Evolutionary conservation across 495 filamentous ascomycete genomes (phyloP).

Genomic region (Penicillium argentinense): DNA sequence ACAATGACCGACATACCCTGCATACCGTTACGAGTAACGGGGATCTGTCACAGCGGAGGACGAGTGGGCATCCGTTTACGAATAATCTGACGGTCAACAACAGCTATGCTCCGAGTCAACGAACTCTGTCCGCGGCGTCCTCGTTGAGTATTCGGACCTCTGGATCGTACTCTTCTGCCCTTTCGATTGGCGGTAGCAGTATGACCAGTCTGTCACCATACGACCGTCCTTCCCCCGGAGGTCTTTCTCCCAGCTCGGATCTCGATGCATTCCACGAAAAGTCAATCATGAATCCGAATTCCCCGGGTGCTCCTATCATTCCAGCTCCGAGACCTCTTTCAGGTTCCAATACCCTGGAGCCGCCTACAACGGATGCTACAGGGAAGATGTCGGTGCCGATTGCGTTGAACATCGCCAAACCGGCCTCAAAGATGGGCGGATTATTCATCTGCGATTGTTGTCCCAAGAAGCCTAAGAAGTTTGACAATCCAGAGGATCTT

Average conservation of each 20-base stretch:
- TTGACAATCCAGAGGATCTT: conserved; percentile 81
- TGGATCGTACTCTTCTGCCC: conserved; percentile 71
- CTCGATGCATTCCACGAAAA: conserved; percentile 47
- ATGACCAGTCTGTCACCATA: conserved; percentile 71
- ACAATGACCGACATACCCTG: conserved; percentile 62
- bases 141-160: conserved; percentile 65
- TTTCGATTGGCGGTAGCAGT: conserved; percentile 68
- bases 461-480: conserved; percentile 98
- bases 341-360: conserved; percentile 28
- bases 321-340: conserved; percentile 18
- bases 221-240: conserved; percentile 71
- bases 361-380: conserved; percentile 26
- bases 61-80: conserved; percentile 56
- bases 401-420: conserved; percentile 30
- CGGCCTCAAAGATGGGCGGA: conserved; percentile 38
- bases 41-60: conserved; percentile 67
- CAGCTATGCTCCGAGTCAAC: conserved; percentile 59
- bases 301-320: conserved; percentile 47
- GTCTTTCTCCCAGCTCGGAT: conserved; percentile 65
- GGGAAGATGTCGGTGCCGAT: conserved; percentile 47
- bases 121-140: conserved; percentile 72
- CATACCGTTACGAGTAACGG: conserved; percentile 56
- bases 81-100: conserved; percentile 56
- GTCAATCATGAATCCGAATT: conserved; percentile 56
- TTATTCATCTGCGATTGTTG: conserved; percentile 92